Evolutionary conservation across 176 grass and related monocot genomes (phyloP).

Genomic region (Juncus inflexus): DNA sequence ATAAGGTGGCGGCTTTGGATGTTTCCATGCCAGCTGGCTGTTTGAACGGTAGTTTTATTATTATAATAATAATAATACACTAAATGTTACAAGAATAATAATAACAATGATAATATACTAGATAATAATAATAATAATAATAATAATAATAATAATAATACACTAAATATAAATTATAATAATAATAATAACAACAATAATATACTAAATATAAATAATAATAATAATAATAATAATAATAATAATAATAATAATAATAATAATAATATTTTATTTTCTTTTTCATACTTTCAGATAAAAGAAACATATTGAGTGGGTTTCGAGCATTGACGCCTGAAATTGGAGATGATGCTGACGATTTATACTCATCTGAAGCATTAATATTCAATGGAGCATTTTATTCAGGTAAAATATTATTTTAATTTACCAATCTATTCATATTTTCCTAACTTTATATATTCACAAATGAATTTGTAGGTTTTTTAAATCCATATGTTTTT

Average conservation of each 20-base stretch:
- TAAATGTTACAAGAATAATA: too few relatives aligned
- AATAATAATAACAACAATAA: conserved; percentile 4
- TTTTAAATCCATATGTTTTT: too few relatives aligned
- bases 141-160: too few relatives aligned
- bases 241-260: background rate
- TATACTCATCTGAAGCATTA: conserved; percentile 57
- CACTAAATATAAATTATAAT: too few relatives aligned
- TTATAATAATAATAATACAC: too few relatives aligned
- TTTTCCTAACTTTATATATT: too few relatives aligned
- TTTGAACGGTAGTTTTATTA: conserved; percentile 48
- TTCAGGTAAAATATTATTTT: conserved; percentile 38
- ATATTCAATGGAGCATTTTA: conserved; percentile 63
- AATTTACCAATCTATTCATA: too few relatives aligned
- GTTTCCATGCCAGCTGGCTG: conserved; percentile 72
- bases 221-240: too few relatives aligned
- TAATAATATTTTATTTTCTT: conserved; percentile 16
- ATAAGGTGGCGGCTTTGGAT: conserved; percentile 65
- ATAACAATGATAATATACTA: too few relatives aligned
- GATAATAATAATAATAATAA: too few relatives aligned
- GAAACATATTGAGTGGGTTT: conserved; percentile 50
- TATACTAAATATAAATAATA: background rate
- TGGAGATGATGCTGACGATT: conserved; percentile 60
- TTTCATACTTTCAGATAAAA: conserved; percentile 30
- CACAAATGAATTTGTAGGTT: too few relatives aligned
- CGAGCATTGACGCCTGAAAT: conserved; percentile 59